A percentile compares a stretch with the other conserved stretches of the same genome.
Evolutionary conservation across 495 filamentous ascomycete genomes (phyloP).

Genomic region (Friedmanniomyces simplex): DNA sequence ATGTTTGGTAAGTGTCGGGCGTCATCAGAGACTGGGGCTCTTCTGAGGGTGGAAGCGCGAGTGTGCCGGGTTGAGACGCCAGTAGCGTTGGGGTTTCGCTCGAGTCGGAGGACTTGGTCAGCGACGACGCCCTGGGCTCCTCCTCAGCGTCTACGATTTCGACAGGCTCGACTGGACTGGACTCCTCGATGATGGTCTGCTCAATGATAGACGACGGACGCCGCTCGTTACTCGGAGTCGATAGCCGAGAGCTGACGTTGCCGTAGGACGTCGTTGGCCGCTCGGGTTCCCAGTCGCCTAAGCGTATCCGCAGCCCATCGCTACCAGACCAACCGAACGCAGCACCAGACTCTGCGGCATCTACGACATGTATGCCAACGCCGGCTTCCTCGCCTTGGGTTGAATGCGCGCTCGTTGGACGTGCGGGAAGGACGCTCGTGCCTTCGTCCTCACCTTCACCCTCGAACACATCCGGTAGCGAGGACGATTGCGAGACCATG

Average conservation of each 20-base stretch:
- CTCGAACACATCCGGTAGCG: conserved; percentile 85
- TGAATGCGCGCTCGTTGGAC: conserved; percentile 1
- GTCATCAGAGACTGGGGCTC: conserved; percentile 25
- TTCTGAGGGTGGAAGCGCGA: background rate
- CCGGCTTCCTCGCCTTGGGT: conserved; percentile 24
- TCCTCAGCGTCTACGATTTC: conserved; percentile 32
- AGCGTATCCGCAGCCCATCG: conserved; percentile 27
- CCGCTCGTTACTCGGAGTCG: conserved; percentile 26
- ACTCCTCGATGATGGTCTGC: conserved; percentile 37
- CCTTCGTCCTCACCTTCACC: conserved; percentile 84
- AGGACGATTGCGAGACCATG: conserved; percentile 35
- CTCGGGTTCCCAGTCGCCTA: conserved; percentile 26
- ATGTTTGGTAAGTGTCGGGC: conserved; percentile 28
- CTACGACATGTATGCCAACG: conserved; percentile 40
- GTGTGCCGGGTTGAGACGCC: background rate
- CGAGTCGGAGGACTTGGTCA: conserved; percentile 43
- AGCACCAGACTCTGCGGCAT: conserved; percentile 27
- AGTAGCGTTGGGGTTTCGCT: conserved; percentile 40
- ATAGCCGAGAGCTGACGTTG: conserved; percentile 19
- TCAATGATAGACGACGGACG: conserved; percentile 36
- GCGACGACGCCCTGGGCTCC: conserved; percentile 34
- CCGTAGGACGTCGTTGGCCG: conserved; percentile 9
- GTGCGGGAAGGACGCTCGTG: conserved; percentile 21
- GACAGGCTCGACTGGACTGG: conserved; percentile 31
- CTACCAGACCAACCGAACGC: conserved; percentile 33